Evolutionary conservation across 495 filamentous ascomycete species (phyloP).

Genomic region (Penicillium atrosanguineum): DNA sequence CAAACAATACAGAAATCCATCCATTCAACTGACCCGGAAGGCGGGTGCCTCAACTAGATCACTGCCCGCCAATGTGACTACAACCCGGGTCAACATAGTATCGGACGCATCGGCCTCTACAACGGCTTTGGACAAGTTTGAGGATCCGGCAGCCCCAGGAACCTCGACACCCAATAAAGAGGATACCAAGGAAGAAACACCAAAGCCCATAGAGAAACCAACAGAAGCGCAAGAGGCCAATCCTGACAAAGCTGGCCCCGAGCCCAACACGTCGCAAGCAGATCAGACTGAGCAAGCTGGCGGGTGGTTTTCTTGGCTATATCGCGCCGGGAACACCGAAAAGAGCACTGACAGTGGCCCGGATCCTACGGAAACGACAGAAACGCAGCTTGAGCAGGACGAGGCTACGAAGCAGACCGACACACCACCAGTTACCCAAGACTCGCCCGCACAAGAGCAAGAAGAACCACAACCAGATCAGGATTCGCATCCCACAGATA

Average conservation of each 20-base stretch:
- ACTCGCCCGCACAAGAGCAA: constrained; percentile 10
- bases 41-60: constrained; percentile 42
- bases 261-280: constrained; percentile 5
- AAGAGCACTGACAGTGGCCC: constrained; percentile 2
- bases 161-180: constrained; percentile 25
- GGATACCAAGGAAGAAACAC: constrained; percentile 11
- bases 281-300: constrained; percentile 33
- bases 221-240: constrained; percentile 14
- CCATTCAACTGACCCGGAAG: constrained; percentile 44
- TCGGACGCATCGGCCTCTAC: constrained; percentile 44
- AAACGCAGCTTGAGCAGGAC: constrained; percentile 16
- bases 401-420: constrained; percentile 21
- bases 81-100: constrained; percentile 49
- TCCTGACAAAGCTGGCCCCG: constrained; percentile 8
- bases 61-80: constrained; percentile 46
- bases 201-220: constrained; percentile 18
- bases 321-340: constrained; percentile 23
- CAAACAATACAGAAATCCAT: constrained; percentile 29
- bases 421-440: constrained; percentile 15
- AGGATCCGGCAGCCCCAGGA: constrained; percentile 18
- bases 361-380: constrained; percentile 16
- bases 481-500: constrained; percentile 1
- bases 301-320: constrained; percentile 61
- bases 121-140: constrained; percentile 23
- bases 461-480: constrained; percentile 17